Evolutionary conservation across 306 rosid species (phyloP), one percentile per base, ranked within the genome.

Genomic region (Dalbergia cultrata): DNA sequence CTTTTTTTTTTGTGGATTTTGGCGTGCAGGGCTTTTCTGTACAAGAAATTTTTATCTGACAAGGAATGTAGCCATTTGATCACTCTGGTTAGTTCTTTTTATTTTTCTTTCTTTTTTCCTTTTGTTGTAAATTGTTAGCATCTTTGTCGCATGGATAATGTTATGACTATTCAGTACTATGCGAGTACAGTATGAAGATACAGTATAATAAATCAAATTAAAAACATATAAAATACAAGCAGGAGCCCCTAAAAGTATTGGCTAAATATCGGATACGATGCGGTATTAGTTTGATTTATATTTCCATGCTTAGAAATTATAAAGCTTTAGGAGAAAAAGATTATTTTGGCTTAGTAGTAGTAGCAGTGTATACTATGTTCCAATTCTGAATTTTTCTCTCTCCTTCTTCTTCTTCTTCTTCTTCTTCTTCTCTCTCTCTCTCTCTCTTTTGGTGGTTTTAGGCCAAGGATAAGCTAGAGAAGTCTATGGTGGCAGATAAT

Each of bases 401-500:
- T n/a, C n/a, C n/a, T n/a, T n/a, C n/a, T n/a, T n/a, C n/a, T n/a
- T n/a, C n/a, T n/a, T n/a, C n/a, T n/a, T n/a, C n/a, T n/a, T n/a
- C n/a, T n/a, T n/a, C n/a, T n/a, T n/a, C n/a, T n/a, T n/a, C n/a
- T n/a, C n/a, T 5, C 5, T 4, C 16, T 52, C 1, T 26, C 31
- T 26, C 31, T 26, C 31, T 37, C 41, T 0, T 37, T 17, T 54
- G 17, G 26, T 35, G 82, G 66, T 70, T 14, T 66, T 78, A 96
- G 99, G 92, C 99, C 0, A 93, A 85, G 89, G 87, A 84, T 78
- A 92, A 96, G 90, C 90, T 96, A 47, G 91, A 92, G 85, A 77
- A 59, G 78, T 96, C 99, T 5, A 92, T 92, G 99, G 99, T 96
- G 83, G 97, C 97, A 0, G 98, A 93, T 78, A 92, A 88, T 44